Evolutionary conservation across 257 asterid species (phyloP).

Genomic region (Nicotiana attenuata): DNA sequence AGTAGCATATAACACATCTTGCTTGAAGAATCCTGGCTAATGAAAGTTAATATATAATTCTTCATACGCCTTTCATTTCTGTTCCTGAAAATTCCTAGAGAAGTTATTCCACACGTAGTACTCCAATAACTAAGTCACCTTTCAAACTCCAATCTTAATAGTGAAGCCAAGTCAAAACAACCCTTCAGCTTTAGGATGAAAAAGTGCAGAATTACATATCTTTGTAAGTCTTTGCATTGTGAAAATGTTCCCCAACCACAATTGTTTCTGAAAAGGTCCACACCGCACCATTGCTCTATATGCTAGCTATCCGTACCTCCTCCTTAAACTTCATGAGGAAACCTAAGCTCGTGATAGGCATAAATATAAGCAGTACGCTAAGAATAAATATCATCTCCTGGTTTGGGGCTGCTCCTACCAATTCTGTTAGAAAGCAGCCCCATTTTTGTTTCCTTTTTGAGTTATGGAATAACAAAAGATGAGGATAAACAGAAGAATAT

Average conservation of each 20-base stretch:
- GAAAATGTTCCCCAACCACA: not conserved
- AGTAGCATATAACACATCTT: no score
- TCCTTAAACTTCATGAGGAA: not conserved
- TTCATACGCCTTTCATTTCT: not conserved
- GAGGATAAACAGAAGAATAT: not conserved
- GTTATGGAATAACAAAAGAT: no score
- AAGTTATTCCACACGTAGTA: not conserved
- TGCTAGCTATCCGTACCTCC: not conserved
- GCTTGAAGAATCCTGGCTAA: no score
- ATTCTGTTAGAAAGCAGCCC: slow-evolving; percentile 50
- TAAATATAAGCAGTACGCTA: slow-evolving; percentile 84
- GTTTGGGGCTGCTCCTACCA: slow-evolving; percentile 56
- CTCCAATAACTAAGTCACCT: not conserved
- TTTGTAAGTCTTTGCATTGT: not conserved
- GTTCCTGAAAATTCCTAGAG: not conserved
- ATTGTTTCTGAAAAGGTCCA: not conserved
- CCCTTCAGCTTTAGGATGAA: not conserved
- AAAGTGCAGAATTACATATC: not conserved
- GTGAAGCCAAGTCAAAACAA: not conserved
- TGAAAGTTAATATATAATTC: not conserved
- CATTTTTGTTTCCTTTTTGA: slow-evolving; percentile 6
- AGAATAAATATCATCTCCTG: slow-evolving; percentile 95
- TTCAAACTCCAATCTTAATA: not conserved
- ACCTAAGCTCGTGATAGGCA: slow-evolving; percentile 60
- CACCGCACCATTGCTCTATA: not conserved